Evolutionary conservation across 306 rosid genomes (phyloP), one percentile per base, ranked within the genome.

Genomic region (Urtica urens): DNA sequence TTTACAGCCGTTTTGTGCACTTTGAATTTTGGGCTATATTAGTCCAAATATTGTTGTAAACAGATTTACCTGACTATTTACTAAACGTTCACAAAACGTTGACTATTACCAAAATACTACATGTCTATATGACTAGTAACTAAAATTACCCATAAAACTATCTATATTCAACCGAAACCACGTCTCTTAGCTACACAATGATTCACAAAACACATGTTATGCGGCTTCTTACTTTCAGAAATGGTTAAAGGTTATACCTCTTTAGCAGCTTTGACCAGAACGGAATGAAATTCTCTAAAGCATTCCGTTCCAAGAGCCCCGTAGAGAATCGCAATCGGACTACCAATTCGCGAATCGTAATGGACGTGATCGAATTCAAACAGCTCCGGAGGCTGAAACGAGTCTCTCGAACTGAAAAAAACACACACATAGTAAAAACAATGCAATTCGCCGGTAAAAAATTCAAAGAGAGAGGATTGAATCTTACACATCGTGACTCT

Each of bases 311-410:
- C 94, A 34, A 82, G 87, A 27, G 99, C 93, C 14, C 99, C 99
- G 65, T 85, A 85, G 38, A 85, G 99, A 51, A 92, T 60, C 53
- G 83, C 83, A 58, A 85, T 77, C 3, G 85, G 80, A 72, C 83
- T 69, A 60, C 78, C 85, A 54, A 33, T 15, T 60, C 52, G 62
- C 37, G 99, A 85, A 71, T 77, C 76, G 47, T 62, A 60, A 60
- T 92, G 86, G 62, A 92, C 43, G 68, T 85, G 96, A 69, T 92
- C 96, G 45, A 92, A 92, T 38, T 92, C 99, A 67, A 81, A 90
- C 39, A 90, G 58, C 37, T 82, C 78, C 33, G 86, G 95, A 35
- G 71, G 79, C 70, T 75, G 90, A 71, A 71, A 68, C 26, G 80
- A 72, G 67, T 75, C 82, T 33, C 68, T 61, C 11, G 18, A 57